Percentiles rank a stretch among this genome's conserved stretches.
These are phyloP conservation scores for Sporothrix mexicana DNA, from an alignment of 2,329 filamentous ascomycete species.

Conservation along the genomic window DNA sequence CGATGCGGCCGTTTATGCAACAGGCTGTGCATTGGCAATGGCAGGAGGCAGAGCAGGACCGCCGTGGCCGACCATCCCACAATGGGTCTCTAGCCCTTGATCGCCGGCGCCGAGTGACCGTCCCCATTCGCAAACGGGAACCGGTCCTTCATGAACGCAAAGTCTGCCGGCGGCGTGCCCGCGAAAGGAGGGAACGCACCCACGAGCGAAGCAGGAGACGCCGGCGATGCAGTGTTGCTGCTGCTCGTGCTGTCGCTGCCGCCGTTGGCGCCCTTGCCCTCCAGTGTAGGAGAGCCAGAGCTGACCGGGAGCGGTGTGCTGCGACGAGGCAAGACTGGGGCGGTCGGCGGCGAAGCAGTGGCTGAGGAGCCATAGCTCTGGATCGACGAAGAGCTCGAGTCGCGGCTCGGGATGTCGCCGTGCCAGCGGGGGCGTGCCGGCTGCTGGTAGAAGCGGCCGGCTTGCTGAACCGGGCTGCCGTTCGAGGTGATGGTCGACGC, in stretches of 20 bases:
- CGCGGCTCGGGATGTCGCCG: slow-evolving; percentile 47
- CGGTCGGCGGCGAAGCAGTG: neutral
- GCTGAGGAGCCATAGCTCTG: slow-evolving; percentile 34
- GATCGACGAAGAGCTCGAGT: slow-evolving; percentile 43
- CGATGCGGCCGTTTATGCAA: slow-evolving; percentile 1
- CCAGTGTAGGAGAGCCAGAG: neutral
- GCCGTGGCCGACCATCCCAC: neutral
- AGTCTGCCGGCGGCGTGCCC: slow-evolving; percentile 53
- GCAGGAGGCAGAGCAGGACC: slow-evolving; percentile 10
- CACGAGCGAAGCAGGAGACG: slow-evolving; percentile 54
- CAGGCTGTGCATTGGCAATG: neutral
- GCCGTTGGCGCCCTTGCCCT: neutral
- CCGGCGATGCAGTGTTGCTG: slow-evolving; percentile 38
- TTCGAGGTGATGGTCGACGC: slow-evolving; percentile 47
- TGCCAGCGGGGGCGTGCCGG: slow-evolving; percentile 52
- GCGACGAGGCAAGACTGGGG: slow-evolving; percentile 34
- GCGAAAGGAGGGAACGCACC: slow-evolving; percentile 54
- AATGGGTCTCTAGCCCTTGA: slow-evolving; percentile 45
- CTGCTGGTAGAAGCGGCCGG: slow-evolving; percentile 41
- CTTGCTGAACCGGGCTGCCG: slow-evolving; percentile 48
- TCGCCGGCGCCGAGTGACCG: slow-evolving; percentile 58
- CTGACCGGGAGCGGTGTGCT: slow-evolving; percentile 5
- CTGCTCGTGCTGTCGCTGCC: slow-evolving; percentile 33
- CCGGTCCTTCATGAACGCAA: slow-evolving; percentile 52
- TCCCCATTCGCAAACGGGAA: slow-evolving; percentile 58